phyloP scores from a whole-genome alignment of 345 rosid species.

The Corymbia maculata region DNA sequence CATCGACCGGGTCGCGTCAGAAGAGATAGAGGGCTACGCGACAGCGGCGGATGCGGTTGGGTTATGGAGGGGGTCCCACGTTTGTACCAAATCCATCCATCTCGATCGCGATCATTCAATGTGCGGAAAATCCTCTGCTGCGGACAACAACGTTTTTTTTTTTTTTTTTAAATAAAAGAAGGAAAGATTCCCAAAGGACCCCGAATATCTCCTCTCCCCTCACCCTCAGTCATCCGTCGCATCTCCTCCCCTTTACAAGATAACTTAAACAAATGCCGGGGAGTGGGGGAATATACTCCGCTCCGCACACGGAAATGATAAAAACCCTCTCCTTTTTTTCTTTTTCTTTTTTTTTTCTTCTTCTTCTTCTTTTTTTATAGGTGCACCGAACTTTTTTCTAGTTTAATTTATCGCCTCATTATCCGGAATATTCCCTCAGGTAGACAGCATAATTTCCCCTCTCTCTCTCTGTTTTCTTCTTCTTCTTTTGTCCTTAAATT shows the following conservation, averaged over 20 bases:
- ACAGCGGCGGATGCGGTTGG: neutral
- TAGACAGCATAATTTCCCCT: neutral
- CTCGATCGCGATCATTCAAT: neutral
- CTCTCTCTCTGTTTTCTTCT: neutral
- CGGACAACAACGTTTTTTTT: neutral
- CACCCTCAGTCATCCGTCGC: neutral
- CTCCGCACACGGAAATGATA: neutral
- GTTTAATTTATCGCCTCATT: neutral
- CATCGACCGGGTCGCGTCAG: neutral
- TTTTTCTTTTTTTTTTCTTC: no score
- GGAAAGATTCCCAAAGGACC: neutral
- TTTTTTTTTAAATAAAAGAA: no score
- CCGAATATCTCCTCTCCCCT: neutral
- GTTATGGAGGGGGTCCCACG: neutral
- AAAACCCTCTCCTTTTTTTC: neutral
- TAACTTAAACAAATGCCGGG: neutral
- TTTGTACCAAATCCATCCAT: neutral
- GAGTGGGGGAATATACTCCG: neutral
- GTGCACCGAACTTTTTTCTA: neutral
- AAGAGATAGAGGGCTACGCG: neutral
- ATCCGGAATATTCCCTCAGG: neutral
- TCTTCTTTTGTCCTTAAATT: no score
- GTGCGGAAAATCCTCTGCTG: neutral
- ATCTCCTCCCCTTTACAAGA: neutral
- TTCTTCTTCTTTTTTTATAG: no score